Conservation (phyloP, 805 yeast species). For the Metschnikowia colocasiae region DNA sequence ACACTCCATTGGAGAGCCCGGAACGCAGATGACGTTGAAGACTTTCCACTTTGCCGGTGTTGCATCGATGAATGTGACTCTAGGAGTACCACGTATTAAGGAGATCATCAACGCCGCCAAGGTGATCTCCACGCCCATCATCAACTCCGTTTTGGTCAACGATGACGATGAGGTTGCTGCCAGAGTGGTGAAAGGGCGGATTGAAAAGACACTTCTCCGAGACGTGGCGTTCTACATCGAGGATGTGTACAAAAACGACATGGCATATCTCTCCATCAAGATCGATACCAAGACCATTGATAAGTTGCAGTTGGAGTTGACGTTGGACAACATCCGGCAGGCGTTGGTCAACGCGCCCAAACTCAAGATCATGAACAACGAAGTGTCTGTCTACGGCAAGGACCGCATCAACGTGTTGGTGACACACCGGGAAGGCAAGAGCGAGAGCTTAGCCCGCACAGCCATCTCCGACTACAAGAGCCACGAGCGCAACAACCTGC, state of each 20-base stretch:
- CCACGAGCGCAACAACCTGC: constrained; percentile 42
- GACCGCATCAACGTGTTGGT: constrained; percentile 67
- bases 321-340: constrained; percentile 76
- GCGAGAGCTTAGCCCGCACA: constrained; percentile 33
- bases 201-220: constrained; percentile 83
- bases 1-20: constrained; percentile 97
- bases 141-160: constrained; percentile 89
- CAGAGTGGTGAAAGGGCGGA: constrained; percentile 95
- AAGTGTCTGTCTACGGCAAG: constrained; percentile 62
- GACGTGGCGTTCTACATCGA: constrained; percentile 89
- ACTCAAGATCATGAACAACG: constrained; percentile 71
- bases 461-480: constrained; percentile 36
- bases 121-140: constrained; percentile 92
- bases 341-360: constrained; percentile 86
- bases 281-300: constrained; percentile 84
- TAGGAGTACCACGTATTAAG: constrained; percentile 96
- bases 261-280: constrained; percentile 76
- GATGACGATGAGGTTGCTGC: constrained; percentile 96
- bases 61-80: constrained; percentile 90
- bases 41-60: constrained; percentile 99
- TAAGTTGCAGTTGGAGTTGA: constrained; percentile 82
- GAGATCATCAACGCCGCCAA: constrained; percentile 98
- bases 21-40: constrained; percentile 95
- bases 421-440: constrained; percentile 35
- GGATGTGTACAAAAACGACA: constrained; percentile 82